Conservation (phyloP, 192 early-diverging fungal genomes). For the Dissophora globulifera region DNA sequence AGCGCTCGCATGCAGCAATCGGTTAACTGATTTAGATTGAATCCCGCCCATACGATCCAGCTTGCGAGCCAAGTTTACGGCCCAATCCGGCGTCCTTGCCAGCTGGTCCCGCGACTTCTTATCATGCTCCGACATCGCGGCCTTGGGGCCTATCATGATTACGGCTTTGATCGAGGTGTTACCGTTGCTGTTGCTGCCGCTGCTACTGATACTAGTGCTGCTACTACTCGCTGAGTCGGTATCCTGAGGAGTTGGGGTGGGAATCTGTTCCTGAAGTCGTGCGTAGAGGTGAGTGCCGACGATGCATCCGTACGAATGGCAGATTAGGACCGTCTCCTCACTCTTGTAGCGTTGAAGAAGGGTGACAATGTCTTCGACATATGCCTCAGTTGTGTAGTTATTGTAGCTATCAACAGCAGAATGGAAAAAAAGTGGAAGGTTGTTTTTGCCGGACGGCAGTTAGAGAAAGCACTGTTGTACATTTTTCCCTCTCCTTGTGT, state of each 20-base stretch:
- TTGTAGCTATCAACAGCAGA: conserved; percentile 44
- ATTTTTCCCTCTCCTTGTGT: too few relatives aligned
- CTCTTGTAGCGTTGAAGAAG: conserved; percentile 60
- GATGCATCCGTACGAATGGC: conserved; percentile 67
- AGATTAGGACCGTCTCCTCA: conserved; percentile 60
- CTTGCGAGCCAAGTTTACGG: conserved; percentile 54
- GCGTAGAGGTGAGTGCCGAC: conserved; percentile 61
- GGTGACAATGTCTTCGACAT: conserved; percentile 56
- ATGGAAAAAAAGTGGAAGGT: background rate
- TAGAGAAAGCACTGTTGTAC: too few relatives aligned
- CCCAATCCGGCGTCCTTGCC: conserved; percentile 57
- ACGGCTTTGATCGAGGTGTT: conserved; percentile 56
- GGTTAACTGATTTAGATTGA: conserved; percentile 55
- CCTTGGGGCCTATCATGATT: conserved; percentile 64
- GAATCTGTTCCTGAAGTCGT: too few relatives aligned
- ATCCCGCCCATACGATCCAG: conserved; percentile 62
- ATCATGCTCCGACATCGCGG: conserved; percentile 52
- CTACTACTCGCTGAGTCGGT: too few relatives aligned
- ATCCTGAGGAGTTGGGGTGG: background rate
- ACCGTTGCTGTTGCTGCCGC: too few relatives aligned
- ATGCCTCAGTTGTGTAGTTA: conserved; percentile 58
- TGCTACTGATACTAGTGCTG: too few relatives aligned
- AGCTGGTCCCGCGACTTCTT: conserved; percentile 30
- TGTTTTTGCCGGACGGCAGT: too few relatives aligned
- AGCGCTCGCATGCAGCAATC: conserved; percentile 54